Evolutionary conservation across 78 protist species (phyloP).

Genomic region (Trichosphaerium sp.): DNA sequence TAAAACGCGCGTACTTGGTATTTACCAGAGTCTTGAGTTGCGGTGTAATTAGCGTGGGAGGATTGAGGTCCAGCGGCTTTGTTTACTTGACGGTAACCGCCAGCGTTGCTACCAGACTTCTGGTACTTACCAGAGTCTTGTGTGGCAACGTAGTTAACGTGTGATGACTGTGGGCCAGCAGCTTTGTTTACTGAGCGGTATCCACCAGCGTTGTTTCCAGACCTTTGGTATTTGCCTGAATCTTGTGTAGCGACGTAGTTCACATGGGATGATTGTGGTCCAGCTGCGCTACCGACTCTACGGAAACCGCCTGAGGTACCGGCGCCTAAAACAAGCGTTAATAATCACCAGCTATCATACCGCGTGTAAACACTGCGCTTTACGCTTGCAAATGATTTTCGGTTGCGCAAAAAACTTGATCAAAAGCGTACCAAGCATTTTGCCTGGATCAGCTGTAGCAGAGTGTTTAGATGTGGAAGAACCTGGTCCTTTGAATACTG

Average conservation of each 20-base stretch:
- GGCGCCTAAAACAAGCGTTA: too few species aligned
- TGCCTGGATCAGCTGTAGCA: slow-evolving; percentile 22
- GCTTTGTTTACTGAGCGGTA: slow-evolving; percentile 31
- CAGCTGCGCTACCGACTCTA: slow-evolving; percentile 20
- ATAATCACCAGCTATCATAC: slow-evolving; percentile 6
- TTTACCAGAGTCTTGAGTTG: slow-evolving; percentile 2
- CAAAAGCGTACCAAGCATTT: slow-evolving; percentile 17
- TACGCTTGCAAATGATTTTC: slow-evolving; percentile 37
- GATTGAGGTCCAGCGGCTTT: not conserved
- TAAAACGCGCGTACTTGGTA: slow-evolving; percentile 47
- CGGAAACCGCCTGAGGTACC: not conserved
- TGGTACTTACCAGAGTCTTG: slow-evolving; percentile 39
- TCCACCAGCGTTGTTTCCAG: slow-evolving; percentile 11
- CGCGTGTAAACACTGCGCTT: slow-evolving; percentile 7
- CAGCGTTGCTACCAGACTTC: slow-evolving; percentile 16
- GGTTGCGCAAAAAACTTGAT: slow-evolving; percentile 43
- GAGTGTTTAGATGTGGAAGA: slow-evolving; percentile 18
- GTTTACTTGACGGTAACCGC: not conserved
- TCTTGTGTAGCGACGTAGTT: slow-evolving; percentile 12
- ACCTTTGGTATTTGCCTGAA: slow-evolving; percentile 38
- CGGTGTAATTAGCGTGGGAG: not conserved
- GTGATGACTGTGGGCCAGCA: slow-evolving; percentile 50
- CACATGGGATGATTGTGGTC: slow-evolving; percentile 42
- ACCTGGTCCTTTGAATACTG: slow-evolving; percentile 42
- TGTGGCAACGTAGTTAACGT: slow-evolving; percentile 22